phyloP scores from a whole-genome alignment of 2,329 filamentous ascomycete species.

The Chrysoporthe deuterocubensis region DNA sequence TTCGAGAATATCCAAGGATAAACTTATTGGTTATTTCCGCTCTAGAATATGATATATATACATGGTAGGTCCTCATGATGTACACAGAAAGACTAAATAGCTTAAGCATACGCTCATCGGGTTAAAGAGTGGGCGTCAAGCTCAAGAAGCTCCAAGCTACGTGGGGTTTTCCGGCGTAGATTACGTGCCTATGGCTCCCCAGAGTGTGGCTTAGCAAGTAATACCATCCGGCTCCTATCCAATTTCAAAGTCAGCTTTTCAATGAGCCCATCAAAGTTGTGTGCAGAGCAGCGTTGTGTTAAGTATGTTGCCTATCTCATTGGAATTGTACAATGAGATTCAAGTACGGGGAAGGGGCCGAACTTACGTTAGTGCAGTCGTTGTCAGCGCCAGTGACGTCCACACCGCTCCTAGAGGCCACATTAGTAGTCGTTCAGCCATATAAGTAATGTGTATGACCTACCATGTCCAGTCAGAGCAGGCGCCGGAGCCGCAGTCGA shows the following conservation, averaged over 20 bases:
- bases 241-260: not conserved
- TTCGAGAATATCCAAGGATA: not conserved
- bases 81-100: not conserved
- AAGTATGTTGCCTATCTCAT: too few species aligned
- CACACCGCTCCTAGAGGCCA: slow-evolving; percentile 1
- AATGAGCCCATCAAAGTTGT: not conserved
- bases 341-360: not conserved
- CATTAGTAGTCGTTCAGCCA: not conserved
- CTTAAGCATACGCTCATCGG: not conserved
- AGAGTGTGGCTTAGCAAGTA: not conserved
- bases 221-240: slow-evolving; percentile 1
- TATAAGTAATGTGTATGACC: not conserved
- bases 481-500: slow-evolving; percentile 23
- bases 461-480: slow-evolving; percentile 28
- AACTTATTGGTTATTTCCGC: not conserved
- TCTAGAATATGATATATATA: slow-evolving; percentile 7
- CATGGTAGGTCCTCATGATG: not conserved
- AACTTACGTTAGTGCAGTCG: slow-evolving; percentile 21
- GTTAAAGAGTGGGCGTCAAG: not conserved
- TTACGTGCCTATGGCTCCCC: not conserved
- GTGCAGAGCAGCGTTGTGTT: too few species aligned
- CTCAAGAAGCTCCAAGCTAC: not conserved
- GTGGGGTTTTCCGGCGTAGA: not conserved
- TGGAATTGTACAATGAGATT: not conserved
- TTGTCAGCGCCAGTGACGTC: slow-evolving; percentile 19